Base-by-base conservation (phyloP, 208 protist genomes). In the Herpetomonas samuelpessoai region DNA sequence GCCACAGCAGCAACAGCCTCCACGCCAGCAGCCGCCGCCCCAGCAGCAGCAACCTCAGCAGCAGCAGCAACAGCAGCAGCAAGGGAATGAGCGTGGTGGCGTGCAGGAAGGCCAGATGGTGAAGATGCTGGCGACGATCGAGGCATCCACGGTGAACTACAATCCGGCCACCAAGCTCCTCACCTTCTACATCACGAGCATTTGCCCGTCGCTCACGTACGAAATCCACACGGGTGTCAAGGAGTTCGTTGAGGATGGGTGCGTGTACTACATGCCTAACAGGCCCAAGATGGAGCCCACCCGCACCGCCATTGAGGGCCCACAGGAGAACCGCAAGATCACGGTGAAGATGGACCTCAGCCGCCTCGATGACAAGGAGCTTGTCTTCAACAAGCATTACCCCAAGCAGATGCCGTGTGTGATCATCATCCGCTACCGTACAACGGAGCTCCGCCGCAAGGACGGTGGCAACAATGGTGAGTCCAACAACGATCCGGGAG, bases 161-260 rank as follows among this genome's bases (percentile, higher is more conserved):
- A 70, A 83, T 30, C 60, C 84, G 10, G 60, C 51, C 27, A 84
- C 77, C 31, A 74, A 88, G 52, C 68, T 88, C 46, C 74, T 96
- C 47, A 84, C 71, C 29, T 96, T 96, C 67, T 85, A 64, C 57
- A 65, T 93, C 35, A 93, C 82, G 31, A 91, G 81, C 65, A 48
- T 61, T 10, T 86, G 79, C 50, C 79, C 81, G 2, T 74, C 76
- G 10, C 58, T 93, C 27, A 93, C 86, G 16, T 93, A 93, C 62
- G 89, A 96, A 72, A 88, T 96, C 64, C 89, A 96, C 76, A 93
- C 84, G 1, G 89, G 84, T n/a, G 89, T 96, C 61, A 92, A 90
- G 75, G 81, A 88, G 74, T 84, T 76, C 25, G 82, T 96, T 46
- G 74, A 79, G 64, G 61, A 71, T 26, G 86, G 86, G 31, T 70